Evolutionary conservation across 208 protist genomes (phyloP).

Genomic region (Blechomonas ayalai): DNA sequence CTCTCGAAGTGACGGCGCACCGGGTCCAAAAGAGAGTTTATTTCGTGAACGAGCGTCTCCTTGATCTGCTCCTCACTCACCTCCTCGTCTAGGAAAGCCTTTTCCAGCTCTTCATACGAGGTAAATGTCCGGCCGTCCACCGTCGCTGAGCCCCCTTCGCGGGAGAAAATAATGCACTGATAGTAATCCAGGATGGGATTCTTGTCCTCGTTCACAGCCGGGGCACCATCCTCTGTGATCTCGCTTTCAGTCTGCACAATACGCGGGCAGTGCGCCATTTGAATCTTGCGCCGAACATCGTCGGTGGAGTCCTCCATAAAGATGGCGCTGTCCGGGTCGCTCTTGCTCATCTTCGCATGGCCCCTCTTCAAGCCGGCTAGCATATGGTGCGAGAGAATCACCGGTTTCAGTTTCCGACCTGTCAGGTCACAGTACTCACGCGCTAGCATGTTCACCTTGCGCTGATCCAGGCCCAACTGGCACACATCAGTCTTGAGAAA

Average conservation of each 20-base stretch:
- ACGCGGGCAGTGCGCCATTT: conserved; percentile 92
- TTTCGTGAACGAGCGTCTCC: conserved; percentile 49
- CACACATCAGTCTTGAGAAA: conserved; percentile 98
- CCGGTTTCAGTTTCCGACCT: conserved; percentile 89
- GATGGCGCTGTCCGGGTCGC: conserved; percentile 97
- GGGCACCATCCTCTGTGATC: conserved; percentile 72
- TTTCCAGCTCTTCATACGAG: conserved; percentile 76
- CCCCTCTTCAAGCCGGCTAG: conserved; percentile 93
- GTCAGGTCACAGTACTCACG: conserved; percentile 96
- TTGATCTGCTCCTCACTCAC: conserved; percentile 85
- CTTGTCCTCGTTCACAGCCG: conserved; percentile 61
- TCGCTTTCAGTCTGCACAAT: conserved; percentile 29
- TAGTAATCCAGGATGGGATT: conserved; percentile 97
- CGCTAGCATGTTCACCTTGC: conserved; percentile 99
- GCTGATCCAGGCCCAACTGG: conserved; percentile 99
- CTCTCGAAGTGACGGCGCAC: conserved; percentile 92
- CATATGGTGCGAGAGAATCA: conserved; percentile 99
- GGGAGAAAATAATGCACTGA: conserved; percentile 87
- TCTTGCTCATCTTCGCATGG: conserved; percentile 99
- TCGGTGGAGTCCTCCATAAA: conserved; percentile 98
- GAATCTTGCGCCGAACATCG: conserved; percentile 95
- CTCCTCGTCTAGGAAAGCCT: conserved; percentile 51
- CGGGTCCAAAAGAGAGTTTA: conserved; percentile 93
- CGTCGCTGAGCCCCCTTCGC: conserved; percentile 23
- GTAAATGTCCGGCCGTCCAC: conserved; percentile 52